Evolutionary conservation across 176 grass and related monocot species (phyloP).

Genomic region (Miscanthus lutarioriparius): DNA sequence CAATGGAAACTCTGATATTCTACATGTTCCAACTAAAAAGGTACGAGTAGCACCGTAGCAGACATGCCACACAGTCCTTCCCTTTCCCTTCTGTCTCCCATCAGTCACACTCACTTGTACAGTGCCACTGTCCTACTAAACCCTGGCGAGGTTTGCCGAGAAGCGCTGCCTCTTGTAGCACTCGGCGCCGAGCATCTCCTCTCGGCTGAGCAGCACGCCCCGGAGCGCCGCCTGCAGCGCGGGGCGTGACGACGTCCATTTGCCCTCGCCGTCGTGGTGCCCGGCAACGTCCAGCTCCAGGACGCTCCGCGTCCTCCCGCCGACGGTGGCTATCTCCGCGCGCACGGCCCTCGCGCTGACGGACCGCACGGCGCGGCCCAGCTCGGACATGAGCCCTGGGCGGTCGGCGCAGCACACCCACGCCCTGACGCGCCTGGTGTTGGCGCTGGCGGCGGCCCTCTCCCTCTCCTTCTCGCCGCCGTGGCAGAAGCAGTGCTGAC

Average conservation of each 20-base stretch:
- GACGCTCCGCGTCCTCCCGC: conserved; percentile 67
- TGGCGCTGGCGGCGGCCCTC: neutral
- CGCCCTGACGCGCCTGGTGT: conserved; percentile 47
- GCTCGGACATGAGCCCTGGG: conserved; percentile 81
- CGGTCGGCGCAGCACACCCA: conserved; percentile 91
- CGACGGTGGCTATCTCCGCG: conserved; percentile 84
- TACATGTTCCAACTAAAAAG: conserved; percentile 10
- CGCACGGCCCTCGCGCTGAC: conserved; percentile 73
- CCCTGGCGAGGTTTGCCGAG: conserved; percentile 45
- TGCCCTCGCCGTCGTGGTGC: neutral
- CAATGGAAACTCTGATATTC: neutral
- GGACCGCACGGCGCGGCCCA: conserved; percentile 69
- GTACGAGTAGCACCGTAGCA: neutral
- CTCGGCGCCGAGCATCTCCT: conserved; percentile 54
- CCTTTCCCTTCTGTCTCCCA: neutral
- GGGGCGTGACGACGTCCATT: neutral
- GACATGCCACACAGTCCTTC: neutral
- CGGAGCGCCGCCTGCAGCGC: conserved; percentile 76
- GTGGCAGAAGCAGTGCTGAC: conserved; percentile 9
- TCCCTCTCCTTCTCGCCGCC: neutral
- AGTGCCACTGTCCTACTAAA: conserved; percentile 1
- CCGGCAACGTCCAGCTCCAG: conserved; percentile 63
- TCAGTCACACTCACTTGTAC: neutral
- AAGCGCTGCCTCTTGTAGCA: conserved; percentile 64
- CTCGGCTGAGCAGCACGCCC: conserved; percentile 60